These are phyloP conservation scores for Dictyostelium brefeldianum DNA, from an alignment of 78 protist species.

Conservation along the genomic window DNA sequence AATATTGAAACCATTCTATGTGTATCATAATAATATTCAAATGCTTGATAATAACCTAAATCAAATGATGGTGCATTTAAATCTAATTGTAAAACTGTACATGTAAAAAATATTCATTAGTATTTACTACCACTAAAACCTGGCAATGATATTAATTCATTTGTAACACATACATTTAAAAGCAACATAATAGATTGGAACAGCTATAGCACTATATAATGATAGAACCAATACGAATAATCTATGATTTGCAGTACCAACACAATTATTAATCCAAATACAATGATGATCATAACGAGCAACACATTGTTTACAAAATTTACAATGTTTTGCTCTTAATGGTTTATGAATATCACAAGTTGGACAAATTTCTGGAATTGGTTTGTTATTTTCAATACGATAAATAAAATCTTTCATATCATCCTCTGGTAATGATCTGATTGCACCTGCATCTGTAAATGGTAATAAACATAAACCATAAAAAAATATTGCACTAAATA, in stretches of 20 bases:
- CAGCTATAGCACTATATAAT: conserved; percentile 23
- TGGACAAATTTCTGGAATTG: conserved; percentile 39
- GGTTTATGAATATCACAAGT: conserved; percentile 77
- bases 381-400: conserved; percentile 1
- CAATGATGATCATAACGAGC: conserved; percentile 87
- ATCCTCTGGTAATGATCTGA: conserved; percentile 52
- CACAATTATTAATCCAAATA: conserved; percentile 87
- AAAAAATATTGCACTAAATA: conserved; percentile 60
- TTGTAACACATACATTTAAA: conserved; percentile 65
- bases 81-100: conserved; percentile 38
- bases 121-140: too few relatives aligned
- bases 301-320: conserved; percentile 78
- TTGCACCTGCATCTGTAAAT: conserved; percentile 66
- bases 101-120: too few relatives aligned
- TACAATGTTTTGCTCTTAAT: conserved; percentile 85
- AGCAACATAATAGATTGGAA: conserved; percentile 60
- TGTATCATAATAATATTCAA: conserved; percentile 54
- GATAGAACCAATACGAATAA: conserved; percentile 32
- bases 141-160: too few relatives aligned
- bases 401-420: conserved; percentile 28
- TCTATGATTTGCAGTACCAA: conserved; percentile 71
- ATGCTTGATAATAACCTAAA: neutral
- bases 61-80: conserved; percentile 42
- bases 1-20: conserved; percentile 68
- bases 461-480: conserved; percentile 38